A percentile compares a stretch with the other conserved stretches of the same genome.
Evolutionary conservation across 257 asterid genomes (phyloP).

Genomic region (Solanum pimpinellifolium): DNA sequence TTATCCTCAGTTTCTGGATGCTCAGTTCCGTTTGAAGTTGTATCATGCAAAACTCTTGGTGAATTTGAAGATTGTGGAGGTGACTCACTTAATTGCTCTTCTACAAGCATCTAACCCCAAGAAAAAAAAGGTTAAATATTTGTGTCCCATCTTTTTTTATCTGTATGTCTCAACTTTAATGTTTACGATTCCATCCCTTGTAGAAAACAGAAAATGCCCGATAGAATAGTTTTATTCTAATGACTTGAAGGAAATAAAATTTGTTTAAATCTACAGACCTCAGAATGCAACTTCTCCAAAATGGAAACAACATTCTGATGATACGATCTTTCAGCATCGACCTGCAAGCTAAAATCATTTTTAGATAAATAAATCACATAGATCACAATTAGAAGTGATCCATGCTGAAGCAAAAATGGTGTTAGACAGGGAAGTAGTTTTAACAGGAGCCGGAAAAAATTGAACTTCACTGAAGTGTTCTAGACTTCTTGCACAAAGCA

Average conservation of each 20-base stretch:
- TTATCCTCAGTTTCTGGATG: conserved; percentile 22
- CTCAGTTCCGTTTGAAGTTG: conserved; percentile 20
- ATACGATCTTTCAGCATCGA: conserved; percentile 82
- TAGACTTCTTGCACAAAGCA: neutral
- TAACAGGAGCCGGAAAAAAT: neutral
- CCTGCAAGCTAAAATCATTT: conserved; percentile 37
- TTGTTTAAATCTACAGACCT: conserved; percentile 34
- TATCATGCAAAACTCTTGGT: conserved; percentile 20
- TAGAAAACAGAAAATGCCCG: neutral
- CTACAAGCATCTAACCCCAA: conserved; percentile 51
- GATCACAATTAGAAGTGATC: neutral
- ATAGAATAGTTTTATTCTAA: neutral
- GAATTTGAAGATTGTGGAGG: conserved; percentile 27
- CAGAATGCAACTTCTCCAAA: conserved; percentile 73
- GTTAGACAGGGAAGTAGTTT: neutral
- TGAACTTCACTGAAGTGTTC: neutral
- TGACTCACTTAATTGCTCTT: conserved; percentile 49
- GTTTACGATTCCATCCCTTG: neutral
- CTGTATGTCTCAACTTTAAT: neutral
- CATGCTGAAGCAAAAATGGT: neutral
- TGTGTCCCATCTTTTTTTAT: neutral
- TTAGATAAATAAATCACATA: conserved; percentile 8
- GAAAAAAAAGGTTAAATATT: neutral
- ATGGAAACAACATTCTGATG: conserved; percentile 62
- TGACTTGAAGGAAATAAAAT: neutral